A percentile compares a stretch with the other conserved stretches of the same genome.
Evolutionary conservation across 2,329 filamentous ascomycete species (phyloP).

Genomic region (Aquanectria penicillioides): DNA sequence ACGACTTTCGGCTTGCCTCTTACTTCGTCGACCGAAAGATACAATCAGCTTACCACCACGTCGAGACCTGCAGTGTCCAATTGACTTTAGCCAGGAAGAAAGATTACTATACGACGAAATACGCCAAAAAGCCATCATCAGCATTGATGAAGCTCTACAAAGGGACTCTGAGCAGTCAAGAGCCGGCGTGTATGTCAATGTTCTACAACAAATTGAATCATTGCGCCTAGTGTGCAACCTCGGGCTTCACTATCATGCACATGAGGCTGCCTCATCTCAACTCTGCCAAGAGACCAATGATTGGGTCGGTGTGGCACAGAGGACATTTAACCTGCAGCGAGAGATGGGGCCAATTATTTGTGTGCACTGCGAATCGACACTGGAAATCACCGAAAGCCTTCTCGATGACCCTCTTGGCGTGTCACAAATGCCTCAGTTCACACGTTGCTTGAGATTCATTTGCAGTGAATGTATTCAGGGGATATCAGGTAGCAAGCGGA

Average conservation of each 20-base stretch:
- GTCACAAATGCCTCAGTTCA: constrained; percentile 37
- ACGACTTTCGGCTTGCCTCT: constrained; percentile 47
- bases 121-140: constrained; percentile 38
- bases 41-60: constrained; percentile 52
- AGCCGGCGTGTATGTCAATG: constrained; percentile 48
- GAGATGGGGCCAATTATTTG: constrained; percentile 43
- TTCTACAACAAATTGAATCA: constrained; percentile 56
- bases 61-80: constrained; percentile 43
- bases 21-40: constrained; percentile 52
- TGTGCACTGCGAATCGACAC: constrained; percentile 37
- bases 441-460: constrained; percentile 45
- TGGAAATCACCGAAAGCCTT: constrained; percentile 37
- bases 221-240: constrained; percentile 58
- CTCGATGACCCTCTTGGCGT: constrained; percentile 24
- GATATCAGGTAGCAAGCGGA: accelerated
- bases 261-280: constrained; percentile 36
- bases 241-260: constrained; percentile 50
- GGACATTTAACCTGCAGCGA: constrained; percentile 45
- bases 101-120: constrained; percentile 47
- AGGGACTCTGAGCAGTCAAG: constrained; percentile 18
- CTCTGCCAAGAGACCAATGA: neutral
- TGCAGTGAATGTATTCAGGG: constrained; percentile 44
- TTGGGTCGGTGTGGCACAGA: constrained; percentile 45
- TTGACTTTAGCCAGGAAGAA: constrained; percentile 51
- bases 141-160: constrained; percentile 48